These are phyloP conservation scores for Xylaria sp. DNA, from an alignment of 495 filamentous ascomycete species.

Conservation along the genomic window DNA sequence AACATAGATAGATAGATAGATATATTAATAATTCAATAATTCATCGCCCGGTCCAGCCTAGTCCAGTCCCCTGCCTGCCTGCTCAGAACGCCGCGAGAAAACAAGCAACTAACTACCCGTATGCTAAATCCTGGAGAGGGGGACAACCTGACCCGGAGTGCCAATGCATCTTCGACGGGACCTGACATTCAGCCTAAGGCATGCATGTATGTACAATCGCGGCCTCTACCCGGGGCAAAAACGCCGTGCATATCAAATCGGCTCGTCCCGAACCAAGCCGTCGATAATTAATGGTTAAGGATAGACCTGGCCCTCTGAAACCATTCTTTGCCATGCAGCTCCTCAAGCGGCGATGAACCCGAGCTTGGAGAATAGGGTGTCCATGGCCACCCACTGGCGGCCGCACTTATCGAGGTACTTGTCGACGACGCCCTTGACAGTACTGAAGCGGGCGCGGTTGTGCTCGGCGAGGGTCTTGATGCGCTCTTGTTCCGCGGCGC, in stretches of 20 bases:
- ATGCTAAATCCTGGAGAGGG: not conserved
- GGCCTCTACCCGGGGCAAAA: slow-evolving; percentile 1
- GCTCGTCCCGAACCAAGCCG: not conserved
- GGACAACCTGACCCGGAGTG: not conserved
- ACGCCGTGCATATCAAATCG: not conserved
- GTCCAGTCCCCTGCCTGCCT: too few species aligned
- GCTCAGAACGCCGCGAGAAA: not conserved
- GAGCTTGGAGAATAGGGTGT: slow-evolving; percentile 75
- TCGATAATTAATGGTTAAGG: not conserved
- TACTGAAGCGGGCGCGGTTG: slow-evolving; percentile 78
- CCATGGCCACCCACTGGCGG: slow-evolving; percentile 95
- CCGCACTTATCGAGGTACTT: slow-evolving; percentile 92
- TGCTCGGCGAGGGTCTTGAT: slow-evolving; percentile 74
- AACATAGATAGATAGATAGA: not conserved
- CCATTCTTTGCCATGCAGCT: not conserved
- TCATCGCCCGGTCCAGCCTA: too few species aligned
- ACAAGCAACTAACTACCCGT: not conserved
- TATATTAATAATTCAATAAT: too few species aligned
- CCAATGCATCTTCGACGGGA: not conserved
- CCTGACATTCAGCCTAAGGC: not conserved
- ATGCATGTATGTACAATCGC: not conserved
- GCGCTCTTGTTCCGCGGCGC: slow-evolving; percentile 55
- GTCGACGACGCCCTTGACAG: slow-evolving; percentile 78
- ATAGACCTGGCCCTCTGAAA: not conserved
- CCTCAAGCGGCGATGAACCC: slow-evolving; percentile 50